Evolutionary conservation across 345 rosid genomes (phyloP), one percentile per base, ranked within the genome.

Genomic region (Leavenworthia alabamica): DNA sequence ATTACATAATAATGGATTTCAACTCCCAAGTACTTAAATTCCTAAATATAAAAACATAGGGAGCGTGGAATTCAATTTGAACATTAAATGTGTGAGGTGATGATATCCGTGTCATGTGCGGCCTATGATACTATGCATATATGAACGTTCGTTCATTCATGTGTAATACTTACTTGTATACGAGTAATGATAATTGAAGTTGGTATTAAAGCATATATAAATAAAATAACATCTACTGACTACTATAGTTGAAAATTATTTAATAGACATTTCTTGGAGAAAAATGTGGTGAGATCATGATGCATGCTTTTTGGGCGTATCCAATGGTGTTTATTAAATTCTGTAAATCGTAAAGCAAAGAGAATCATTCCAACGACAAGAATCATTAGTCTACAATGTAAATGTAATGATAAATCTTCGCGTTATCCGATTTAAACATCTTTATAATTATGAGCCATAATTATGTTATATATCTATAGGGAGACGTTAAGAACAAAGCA

Each of bases 401-500:
- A 68, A 42, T 44, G 61, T 42, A 46, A 68, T 67, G 51, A 57
- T 58, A 31, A n/a, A 28, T 48, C 46, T 1, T 68, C 61, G 39
- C 48, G 56, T 43, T 42, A 35, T 43, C 67, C 9, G 13, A 60
- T 52, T 60, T 23, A 23, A 68, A 53, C 67, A 19, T 32, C 20
- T 32, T 26, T 15, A 32, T 47, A 15, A 9, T 41, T 23, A 42
- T 68, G 54, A 20, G 12, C 22, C 22, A 61, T 46, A 45, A 70
- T 62, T 46, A 27, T 54, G 62, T 61, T 52, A 20, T 60, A 20
- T 60, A 27, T 54, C 16, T 7, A 14, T 23, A 26, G 27, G 14
- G 49, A 36, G 35, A 62, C 63, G 50, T 70, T 70, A 28, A 28
- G 49, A 39, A 7, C n/a, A 54, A 53, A 37, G 73, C 50, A 70